phyloP scores from a whole-genome alignment of 352 stramenopile species.

The Phytophthora pisi region DNA sequence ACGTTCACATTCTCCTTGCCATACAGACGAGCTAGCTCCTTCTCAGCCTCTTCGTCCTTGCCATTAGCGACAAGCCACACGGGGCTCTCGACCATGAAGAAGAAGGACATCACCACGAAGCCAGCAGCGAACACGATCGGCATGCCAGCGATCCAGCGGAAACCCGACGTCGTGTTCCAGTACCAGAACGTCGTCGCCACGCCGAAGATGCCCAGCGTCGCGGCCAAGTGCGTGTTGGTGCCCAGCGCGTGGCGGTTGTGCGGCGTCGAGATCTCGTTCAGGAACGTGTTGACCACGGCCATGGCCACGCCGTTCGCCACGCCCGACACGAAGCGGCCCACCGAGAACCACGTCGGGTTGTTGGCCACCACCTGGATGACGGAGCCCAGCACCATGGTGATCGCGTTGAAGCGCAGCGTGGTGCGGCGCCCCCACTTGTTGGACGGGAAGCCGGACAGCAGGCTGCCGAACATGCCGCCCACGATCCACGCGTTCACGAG shows the following conservation, averaged over 20 bases:
- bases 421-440: constrained; percentile 56
- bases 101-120: constrained; percentile 36
- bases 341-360: constrained; percentile 33
- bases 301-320: constrained; percentile 47
- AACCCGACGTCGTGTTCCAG: constrained; percentile 45
- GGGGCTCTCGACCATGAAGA: constrained; percentile 52
- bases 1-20: constrained; percentile 40
- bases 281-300: constrained; percentile 44
- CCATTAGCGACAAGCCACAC: constrained; percentile 49
- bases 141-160: constrained; percentile 57
- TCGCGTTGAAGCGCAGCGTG: constrained; percentile 32
- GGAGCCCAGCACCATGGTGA: constrained; percentile 44
- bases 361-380: constrained; percentile 40
- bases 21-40: constrained; percentile 35
- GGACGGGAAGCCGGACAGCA: constrained; percentile 42
- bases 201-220: constrained; percentile 51
- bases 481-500: constrained; percentile 66
- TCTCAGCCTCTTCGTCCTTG: constrained; percentile 31
- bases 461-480: constrained; percentile 56
- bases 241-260: constrained; percentile 44
- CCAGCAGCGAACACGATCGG: constrained; percentile 35
- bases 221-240: constrained; percentile 47
- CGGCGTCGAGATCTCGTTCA: constrained; percentile 54
- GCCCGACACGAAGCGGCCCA: constrained; percentile 47
- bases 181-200: constrained; percentile 58